These are phyloP conservation scores for Cyathus striatus DNA, from an alignment of 768 basidiomycete genomes.

Conservation along the genomic window DNA sequence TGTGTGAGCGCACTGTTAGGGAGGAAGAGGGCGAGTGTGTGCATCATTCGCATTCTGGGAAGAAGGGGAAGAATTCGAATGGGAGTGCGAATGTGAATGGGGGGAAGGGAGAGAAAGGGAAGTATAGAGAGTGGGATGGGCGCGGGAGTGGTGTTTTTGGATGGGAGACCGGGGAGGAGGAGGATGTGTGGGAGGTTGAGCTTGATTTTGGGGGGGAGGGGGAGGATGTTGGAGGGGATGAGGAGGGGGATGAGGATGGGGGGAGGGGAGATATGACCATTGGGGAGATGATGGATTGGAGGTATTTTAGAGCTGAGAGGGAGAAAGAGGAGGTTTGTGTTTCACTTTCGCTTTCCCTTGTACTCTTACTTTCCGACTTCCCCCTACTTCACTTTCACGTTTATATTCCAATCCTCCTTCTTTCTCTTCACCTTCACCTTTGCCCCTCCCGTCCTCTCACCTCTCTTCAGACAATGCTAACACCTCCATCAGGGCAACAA, in stretches of 20 bases:
- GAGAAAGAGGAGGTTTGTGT: slow-evolving; percentile 66
- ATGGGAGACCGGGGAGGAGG: slow-evolving; percentile 74
- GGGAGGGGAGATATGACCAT: slow-evolving; percentile 59
- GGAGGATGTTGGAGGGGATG: slow-evolving; percentile 46
- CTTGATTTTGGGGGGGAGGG: slow-evolving; percentile 59
- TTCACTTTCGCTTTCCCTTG: background rate
- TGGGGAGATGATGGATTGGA: slow-evolving; percentile 69
- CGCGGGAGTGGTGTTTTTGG: slow-evolving; percentile 67
- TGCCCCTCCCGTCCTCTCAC: too few relatives aligned
- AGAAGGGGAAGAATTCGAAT: too few relatives aligned
- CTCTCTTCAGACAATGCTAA: background rate
- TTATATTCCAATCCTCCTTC: too few relatives aligned
- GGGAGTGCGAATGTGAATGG: too few relatives aligned
- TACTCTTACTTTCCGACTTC: too few relatives aligned
- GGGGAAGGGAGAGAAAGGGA: slow-evolving; percentile 53
- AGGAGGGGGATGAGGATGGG: slow-evolving; percentile 40
- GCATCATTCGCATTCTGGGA: too few relatives aligned
- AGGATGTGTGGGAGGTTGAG: slow-evolving; percentile 72
- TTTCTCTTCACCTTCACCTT: too few relatives aligned
- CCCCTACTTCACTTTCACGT: too few relatives aligned
- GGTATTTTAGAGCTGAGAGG: slow-evolving; percentile 63
- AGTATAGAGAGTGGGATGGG: slow-evolving; percentile 75
- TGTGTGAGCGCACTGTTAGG: slow-evolving; percentile 68
- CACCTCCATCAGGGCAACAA: slow-evolving; percentile 47
- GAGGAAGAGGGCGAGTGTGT: slow-evolving; percentile 68